These are phyloP conservation scores for Bruguiera hainesii DNA, from an alignment of 441 rosid genomes.

Conservation along the genomic window DNA sequence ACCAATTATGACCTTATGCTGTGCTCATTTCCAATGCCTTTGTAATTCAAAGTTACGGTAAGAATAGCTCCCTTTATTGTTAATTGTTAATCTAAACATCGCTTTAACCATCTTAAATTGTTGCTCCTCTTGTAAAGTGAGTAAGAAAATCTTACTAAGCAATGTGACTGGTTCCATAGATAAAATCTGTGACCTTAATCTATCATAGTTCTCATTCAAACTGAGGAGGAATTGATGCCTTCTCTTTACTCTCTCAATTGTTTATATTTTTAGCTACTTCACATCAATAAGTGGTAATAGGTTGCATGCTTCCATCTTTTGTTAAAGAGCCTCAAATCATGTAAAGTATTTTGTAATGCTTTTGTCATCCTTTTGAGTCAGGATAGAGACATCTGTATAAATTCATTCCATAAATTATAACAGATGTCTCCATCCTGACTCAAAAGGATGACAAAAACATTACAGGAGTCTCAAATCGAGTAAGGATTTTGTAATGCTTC, in stretches of 20 bases:
- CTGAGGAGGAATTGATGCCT: neutral
- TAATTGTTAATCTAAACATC: neutral
- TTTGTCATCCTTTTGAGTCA: neutral
- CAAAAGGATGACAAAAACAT: too few species aligned
- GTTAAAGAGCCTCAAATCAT: too few species aligned
- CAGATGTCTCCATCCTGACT: too few species aligned
- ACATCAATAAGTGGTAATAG: neutral
- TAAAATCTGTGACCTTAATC: neutral
- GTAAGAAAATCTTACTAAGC: neutral
- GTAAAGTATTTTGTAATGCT: neutral
- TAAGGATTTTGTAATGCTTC: too few species aligned
- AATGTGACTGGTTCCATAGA: neutral
- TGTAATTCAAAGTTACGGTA: neutral
- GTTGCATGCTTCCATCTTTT: neutral
- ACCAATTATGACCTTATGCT: too few species aligned
- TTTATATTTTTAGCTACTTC: neutral
- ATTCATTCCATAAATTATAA: too few species aligned
- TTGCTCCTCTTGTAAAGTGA: neutral
- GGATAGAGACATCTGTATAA: too few species aligned
- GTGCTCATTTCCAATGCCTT: neutral
- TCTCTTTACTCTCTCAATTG: neutral
- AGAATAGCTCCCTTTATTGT: neutral
- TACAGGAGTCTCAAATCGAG: too few species aligned
- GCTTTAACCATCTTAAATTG: too few species aligned
- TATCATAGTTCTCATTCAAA: neutral